A percentile compares a stretch with the other conserved stretches of the same genome.
phyloP scores from a whole-genome alignment of 805 yeast species.

The Debaryomyces tyrocola region DNA sequence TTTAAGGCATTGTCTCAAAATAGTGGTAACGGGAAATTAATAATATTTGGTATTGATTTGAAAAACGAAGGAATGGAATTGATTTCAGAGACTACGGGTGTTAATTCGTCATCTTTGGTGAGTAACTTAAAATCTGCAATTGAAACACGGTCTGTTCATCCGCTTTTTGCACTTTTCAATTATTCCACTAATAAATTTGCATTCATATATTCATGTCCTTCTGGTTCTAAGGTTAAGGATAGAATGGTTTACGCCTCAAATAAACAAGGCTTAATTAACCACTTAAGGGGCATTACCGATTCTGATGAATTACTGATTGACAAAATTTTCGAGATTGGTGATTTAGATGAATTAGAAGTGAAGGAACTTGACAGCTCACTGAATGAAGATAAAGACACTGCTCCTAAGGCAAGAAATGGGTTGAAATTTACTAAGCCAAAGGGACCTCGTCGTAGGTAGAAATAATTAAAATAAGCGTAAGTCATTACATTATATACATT shows the following conservation, averaged over 20 bases:
- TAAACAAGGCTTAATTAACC: slow-evolving; percentile 57
- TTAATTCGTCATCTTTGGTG: slow-evolving; percentile 20
- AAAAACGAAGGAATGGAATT: slow-evolving; percentile 41
- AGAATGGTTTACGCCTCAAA: slow-evolving; percentile 92
- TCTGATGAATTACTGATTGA: slow-evolving; percentile 33
- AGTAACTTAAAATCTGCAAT: slow-evolving; percentile 19
- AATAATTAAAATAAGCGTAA: background rate
- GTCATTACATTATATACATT: background rate
- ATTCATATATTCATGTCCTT: slow-evolving; percentile 86
- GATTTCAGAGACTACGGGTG: slow-evolving; percentile 17
- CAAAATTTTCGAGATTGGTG: slow-evolving; percentile 68
- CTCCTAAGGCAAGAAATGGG: slow-evolving; percentile 9
- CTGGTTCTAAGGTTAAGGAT: slow-evolving; percentile 84
- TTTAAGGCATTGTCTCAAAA: slow-evolving; percentile 21
- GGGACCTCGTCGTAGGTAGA: slow-evolving; percentile 59
- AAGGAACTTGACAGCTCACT: slow-evolving; percentile 36
- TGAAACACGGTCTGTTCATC: slow-evolving; percentile 38
- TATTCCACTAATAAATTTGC: slow-evolving; percentile 38
- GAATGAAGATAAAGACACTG: slow-evolving; percentile 13
- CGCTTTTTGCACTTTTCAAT: slow-evolving; percentile 57
- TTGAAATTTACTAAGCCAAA: slow-evolving; percentile 58
- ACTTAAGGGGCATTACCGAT: slow-evolving; percentile 40
- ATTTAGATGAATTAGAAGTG: slow-evolving; percentile 64
- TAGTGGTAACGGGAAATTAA: slow-evolving; percentile 19
- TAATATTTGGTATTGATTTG: slow-evolving; percentile 53